phyloP scores from a whole-genome alignment of 2,329 filamentous ascomycete species.

The Alternaria gaisen region DNA sequence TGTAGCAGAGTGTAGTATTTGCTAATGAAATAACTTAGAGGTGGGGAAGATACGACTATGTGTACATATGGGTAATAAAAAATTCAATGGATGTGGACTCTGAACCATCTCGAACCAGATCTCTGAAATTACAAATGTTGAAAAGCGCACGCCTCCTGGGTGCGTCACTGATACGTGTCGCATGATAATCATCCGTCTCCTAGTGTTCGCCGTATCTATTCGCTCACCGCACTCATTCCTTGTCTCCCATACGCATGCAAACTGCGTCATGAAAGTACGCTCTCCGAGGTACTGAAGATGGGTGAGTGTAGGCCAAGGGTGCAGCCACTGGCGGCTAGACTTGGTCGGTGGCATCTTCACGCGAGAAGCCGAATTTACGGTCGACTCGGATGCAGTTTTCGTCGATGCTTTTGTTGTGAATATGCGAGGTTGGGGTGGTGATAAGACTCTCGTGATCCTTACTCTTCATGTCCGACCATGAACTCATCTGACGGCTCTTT shows the following conservation, averaged over 20 bases:
- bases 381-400: slow-evolving; percentile 32
- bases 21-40: not conserved
- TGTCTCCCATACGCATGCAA: not conserved
- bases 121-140: not conserved
- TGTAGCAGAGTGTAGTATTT: not conserved
- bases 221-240: not conserved
- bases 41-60: not conserved
- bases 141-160: not conserved
- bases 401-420: slow-evolving; percentile 12
- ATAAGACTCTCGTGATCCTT: slow-evolving; percentile 28
- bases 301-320: not conserved
- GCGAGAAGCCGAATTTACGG: slow-evolving; percentile 34
- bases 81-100: too few species aligned
- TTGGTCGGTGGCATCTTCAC: slow-evolving; percentile 16
- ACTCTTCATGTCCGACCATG: slow-evolving; percentile 25
- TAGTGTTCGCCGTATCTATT: not conserved
- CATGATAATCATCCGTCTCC: not conserved
- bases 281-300: not conserved
- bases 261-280: not conserved
- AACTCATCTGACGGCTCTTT: slow-evolving; percentile 31
- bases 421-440: slow-evolving; percentile 6
- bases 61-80: not conserved
- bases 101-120: not conserved
- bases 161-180: not conserved
- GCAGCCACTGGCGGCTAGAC: slow-evolving; percentile 5